phyloP scores from a whole-genome alignment of 768 basidiomycete genomes.

The Trametes gibbosa region DNA sequence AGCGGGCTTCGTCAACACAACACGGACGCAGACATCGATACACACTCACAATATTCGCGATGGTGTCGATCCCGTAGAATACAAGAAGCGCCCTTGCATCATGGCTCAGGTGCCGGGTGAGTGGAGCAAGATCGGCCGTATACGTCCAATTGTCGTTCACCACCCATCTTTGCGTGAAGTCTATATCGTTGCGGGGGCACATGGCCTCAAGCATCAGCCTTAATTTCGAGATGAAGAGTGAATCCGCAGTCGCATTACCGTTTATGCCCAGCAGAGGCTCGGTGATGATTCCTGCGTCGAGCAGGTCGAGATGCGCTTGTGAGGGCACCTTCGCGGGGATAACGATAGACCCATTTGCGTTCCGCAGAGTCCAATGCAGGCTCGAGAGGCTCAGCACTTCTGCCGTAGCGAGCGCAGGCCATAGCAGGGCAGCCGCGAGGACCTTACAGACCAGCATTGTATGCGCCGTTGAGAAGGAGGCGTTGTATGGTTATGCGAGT shows the following conservation, averaged over 20 bases:
- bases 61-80: constrained; percentile 56
- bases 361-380: constrained; percentile 51
- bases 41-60: constrained; percentile 48
- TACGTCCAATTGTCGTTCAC: constrained; percentile 59
- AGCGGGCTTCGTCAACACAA: neutral
- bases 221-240: no score
- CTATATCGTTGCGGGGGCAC: constrained; percentile 26
- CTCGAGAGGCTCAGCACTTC: constrained; percentile 41
- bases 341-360: constrained; percentile 52
- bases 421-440: neutral
- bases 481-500: neutral
- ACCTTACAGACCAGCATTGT: neutral
- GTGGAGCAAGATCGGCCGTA: constrained; percentile 49
- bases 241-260: constrained; percentile 31
- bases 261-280: constrained; percentile 54
- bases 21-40: no score
- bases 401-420: constrained; percentile 12
- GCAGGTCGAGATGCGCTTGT: constrained; percentile 53
- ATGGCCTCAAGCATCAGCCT: no score
- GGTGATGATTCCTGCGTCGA: constrained; percentile 50
- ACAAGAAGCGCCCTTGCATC: constrained; percentile 36
- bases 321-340: constrained; percentile 51
- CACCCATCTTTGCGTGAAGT: constrained; percentile 56
- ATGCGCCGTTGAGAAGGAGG: neutral
- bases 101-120: constrained; percentile 32